Evolutionary conservation across 179 eudicot genomes (phyloP).

Genomic region (Pouteria campechiana): DNA sequence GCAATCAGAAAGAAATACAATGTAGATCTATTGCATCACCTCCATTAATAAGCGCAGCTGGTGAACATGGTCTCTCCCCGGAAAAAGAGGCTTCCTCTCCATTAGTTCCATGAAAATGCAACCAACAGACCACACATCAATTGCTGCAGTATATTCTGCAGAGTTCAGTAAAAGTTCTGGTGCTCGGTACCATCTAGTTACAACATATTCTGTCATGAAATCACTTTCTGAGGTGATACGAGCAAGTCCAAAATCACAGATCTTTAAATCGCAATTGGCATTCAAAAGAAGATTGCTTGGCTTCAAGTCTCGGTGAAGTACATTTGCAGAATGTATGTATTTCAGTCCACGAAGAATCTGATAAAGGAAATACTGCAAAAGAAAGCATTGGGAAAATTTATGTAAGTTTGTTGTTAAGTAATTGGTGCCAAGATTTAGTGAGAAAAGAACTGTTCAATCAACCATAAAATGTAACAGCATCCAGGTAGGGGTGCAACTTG

Average conservation of each 20-base stretch:
- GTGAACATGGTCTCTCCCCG: constrained; percentile 91
- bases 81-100: constrained; percentile 88
- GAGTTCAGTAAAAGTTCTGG: constrained; percentile 78
- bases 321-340: constrained; percentile 87
- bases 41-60: constrained; percentile 85
- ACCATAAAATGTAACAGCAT: too few relatives aligned
- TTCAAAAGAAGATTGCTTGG: constrained; percentile 81
- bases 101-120: constrained; percentile 94
- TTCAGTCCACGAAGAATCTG: constrained; percentile 91
- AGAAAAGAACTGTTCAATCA: too few relatives aligned
- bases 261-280: constrained; percentile 87
- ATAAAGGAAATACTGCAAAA: constrained; percentile 84
- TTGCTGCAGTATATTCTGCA: constrained; percentile 85
- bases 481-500: too few relatives aligned
- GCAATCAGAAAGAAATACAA: neutral
- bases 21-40: constrained; percentile 29
- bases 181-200: constrained; percentile 82
- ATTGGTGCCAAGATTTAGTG: too few relatives aligned
- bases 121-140: constrained; percentile 91
- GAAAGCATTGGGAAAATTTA: too few relatives aligned
- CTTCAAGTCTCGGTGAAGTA: constrained; percentile 80
- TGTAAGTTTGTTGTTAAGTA: too few relatives aligned
- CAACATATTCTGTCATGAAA: constrained; percentile 93
- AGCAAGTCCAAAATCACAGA: constrained; percentile 85
- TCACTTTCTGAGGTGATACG: constrained; percentile 87